Conservation (phyloP, 176 grass and related monocot genomes). For the Aegilops bicornis region DNA sequence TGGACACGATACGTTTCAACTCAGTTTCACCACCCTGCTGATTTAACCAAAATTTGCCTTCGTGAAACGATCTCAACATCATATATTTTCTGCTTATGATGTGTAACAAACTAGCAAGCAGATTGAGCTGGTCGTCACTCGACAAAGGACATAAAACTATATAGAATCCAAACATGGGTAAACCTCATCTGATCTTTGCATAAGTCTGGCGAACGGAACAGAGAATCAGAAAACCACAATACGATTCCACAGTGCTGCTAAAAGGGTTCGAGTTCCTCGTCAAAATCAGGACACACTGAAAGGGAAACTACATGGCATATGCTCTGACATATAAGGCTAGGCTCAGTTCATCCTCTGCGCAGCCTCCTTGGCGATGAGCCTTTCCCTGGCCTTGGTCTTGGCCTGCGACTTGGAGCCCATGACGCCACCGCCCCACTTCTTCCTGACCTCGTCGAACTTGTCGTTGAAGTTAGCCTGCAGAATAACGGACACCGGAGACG, state of each 20-base stretch:
- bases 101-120: too few species aligned
- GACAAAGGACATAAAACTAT: neutral
- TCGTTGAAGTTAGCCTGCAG: constrained; percentile 66
- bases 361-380: constrained; percentile 66
- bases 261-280: neutral
- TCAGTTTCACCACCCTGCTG: too few species aligned
- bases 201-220: constrained; percentile 18
- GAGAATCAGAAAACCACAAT: constrained; percentile 37
- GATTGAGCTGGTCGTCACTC: too few species aligned
- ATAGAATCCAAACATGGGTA: constrained; percentile 32
- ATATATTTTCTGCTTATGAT: too few species aligned
- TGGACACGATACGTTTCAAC: too few species aligned
- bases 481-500: neutral
- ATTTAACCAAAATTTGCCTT: too few species aligned
- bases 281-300: constrained; percentile 22
- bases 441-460: constrained; percentile 63
- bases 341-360: constrained; percentile 63
- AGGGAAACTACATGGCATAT: constrained; percentile 15
- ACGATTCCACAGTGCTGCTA: constrained; percentile 26
- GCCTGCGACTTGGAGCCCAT: constrained; percentile 77
- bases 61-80: too few species aligned
- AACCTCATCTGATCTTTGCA: constrained; percentile 33
- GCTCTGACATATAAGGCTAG: neutral
- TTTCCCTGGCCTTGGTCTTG: constrained; percentile 74
- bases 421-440: constrained; percentile 68